Evolutionary conservation across 306 rosid genomes (phyloP).

Genomic region (Acacia crassicarpa): DNA sequence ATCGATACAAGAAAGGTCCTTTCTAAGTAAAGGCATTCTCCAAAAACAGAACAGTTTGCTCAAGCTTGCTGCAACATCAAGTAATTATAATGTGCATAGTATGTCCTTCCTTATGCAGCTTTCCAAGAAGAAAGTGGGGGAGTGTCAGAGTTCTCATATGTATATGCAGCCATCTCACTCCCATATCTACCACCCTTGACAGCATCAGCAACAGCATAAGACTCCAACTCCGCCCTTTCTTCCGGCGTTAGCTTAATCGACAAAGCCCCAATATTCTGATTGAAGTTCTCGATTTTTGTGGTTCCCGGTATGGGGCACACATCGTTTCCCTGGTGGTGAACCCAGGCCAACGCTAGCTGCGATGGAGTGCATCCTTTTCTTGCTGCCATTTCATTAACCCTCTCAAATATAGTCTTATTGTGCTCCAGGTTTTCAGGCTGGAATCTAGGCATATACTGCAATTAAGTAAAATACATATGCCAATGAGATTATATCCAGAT

Average conservation of each 20-base stretch:
- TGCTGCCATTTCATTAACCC: constrained; percentile 56
- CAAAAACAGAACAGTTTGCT: neutral
- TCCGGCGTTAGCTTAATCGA: constrained; percentile 58
- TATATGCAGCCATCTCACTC: constrained; percentile 25
- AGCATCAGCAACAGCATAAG: constrained; percentile 43
- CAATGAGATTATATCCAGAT: neutral
- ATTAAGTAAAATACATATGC: neutral
- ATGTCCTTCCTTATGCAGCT: constrained; percentile 1
- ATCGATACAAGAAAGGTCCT: neutral
- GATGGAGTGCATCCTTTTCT: constrained; percentile 65
- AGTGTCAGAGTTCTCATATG: constrained; percentile 56
- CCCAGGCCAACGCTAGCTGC: constrained; percentile 69
- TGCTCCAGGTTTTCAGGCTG: constrained; percentile 59
- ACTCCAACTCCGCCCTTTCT: constrained; percentile 65
- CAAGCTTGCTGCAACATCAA: neutral
- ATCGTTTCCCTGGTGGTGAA: constrained; percentile 62
- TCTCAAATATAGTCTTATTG: constrained; percentile 61
- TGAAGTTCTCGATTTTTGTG: constrained; percentile 60
- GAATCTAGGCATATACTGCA: constrained; percentile 53
- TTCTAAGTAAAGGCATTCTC: neutral
- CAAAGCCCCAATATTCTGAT: constrained; percentile 63
- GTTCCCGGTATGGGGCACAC: constrained; percentile 59
- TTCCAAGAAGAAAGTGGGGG: constrained; percentile 69
- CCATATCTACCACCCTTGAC: constrained; percentile 52
- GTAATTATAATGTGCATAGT: neutral